Base-by-base conservation (phyloP, 192 early-diverging fungal species). In the Coemansia sp. region DNA sequence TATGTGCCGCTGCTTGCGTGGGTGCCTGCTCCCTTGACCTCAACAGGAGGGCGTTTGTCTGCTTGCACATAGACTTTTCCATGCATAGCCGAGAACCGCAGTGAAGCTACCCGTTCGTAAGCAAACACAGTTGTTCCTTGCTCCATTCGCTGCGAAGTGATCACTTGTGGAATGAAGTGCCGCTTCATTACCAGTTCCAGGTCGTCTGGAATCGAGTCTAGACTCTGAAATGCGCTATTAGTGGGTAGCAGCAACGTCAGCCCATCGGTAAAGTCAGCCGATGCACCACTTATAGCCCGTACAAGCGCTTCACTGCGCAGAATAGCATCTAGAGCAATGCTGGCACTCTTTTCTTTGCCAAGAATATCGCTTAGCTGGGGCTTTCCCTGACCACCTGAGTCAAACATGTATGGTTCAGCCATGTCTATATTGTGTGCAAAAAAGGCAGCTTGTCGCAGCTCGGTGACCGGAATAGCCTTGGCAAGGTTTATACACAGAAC, bases 221-320 rank as follows among this genome's bases (percentile, higher is more conserved):
- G 52, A 12, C 40, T 52, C 50, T 48, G 55, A 46, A 78, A 78
- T 4, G 74, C 74, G 19, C 65, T 44, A 64, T 78, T 78, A 8
- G 74, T 78, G 6, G 74, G 74, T 57, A 78, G 33, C 21, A 78
- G 56, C 31, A 78, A 53, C 6, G 74, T 78, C 18, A 78, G 56
- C 8, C 74, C 68, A 1, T 46, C 16, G 16, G 19, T 35, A 57
- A 78, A 78, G 59, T 70, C 74, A 6, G 37, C 43, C 31, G 74
- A 78, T 45, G 58, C 68, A 10, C 74, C 74, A 57, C 68, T 70
- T 31, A 78, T 55, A 1, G 74, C 74, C 19, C 74, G 74, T 57
- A 67, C 46, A 19, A 78, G 57, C 3, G 56, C 30, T 57, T 78
- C 74, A 21, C 63, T 69, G 10, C 54, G 63, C 59, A 78, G 52